Evolutionary conservation across 371 early-diverging fungal genomes (phyloP).

Genomic region (Phascolomyces articulosus): DNA sequence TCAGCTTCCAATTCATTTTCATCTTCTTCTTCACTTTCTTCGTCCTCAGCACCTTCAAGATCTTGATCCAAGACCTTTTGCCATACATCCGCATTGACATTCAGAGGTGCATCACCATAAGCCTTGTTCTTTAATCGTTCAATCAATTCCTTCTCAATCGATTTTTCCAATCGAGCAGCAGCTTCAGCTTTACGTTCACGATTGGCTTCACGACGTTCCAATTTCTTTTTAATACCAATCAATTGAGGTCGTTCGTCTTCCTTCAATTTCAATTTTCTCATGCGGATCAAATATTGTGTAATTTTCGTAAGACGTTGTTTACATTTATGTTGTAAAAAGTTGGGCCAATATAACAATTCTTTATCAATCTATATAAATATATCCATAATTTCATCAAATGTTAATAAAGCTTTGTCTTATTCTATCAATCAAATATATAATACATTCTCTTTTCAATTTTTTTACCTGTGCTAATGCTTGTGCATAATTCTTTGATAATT

Average conservation of each 20-base stretch:
- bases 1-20: constrained; percentile 61
- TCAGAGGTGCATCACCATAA: constrained; percentile 89
- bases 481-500: constrained; percentile 92
- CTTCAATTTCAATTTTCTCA: constrained; percentile 90
- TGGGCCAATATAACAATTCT: constrained; percentile 93
- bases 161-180: constrained; percentile 93
- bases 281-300: constrained; percentile 95
- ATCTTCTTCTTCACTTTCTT: constrained; percentile 75
- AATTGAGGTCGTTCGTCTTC: constrained; percentile 77
- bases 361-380: constrained; percentile 81
- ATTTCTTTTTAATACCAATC: constrained; percentile 92
- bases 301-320: constrained; percentile 98
- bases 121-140: constrained; percentile 94
- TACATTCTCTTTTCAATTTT: too few species aligned
- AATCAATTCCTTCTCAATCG: constrained; percentile 97
- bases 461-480: constrained; percentile 85
- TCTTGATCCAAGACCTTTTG: constrained; percentile 74
- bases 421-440: too few species aligned
- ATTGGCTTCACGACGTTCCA: constrained; percentile 89
- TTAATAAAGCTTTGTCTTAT: not conserved
- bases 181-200: constrained; percentile 94
- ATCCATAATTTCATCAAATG: not conserved
- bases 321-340: constrained; percentile 94
- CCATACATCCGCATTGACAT: constrained; percentile 90
- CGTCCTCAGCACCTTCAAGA: constrained; percentile 72